These are phyloP conservation scores for Fermentozyma sake DNA, from an alignment of 1,139 yeast species.

Conservation along the genomic window DNA sequence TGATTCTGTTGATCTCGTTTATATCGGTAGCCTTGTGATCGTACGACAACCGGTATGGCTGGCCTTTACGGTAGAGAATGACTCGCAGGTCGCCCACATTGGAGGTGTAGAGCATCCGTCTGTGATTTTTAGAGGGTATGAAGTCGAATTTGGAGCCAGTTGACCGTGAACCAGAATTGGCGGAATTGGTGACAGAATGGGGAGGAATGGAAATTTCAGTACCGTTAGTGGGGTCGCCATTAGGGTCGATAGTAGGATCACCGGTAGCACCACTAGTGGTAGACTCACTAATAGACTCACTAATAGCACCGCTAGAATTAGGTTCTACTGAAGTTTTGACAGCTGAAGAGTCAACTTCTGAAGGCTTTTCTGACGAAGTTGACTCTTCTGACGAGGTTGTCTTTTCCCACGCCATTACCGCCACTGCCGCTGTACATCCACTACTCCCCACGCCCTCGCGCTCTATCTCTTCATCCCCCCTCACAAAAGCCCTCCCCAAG, in stretches of 20 bases:
- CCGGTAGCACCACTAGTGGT: too few relatives aligned
- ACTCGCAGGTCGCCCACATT: conserved; percentile 94
- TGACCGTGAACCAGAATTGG: too few relatives aligned
- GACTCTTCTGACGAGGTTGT: conserved; percentile 30
- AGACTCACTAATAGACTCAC: too few relatives aligned
- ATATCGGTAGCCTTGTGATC: conserved; percentile 92
- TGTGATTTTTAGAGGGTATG: conserved; percentile 44
- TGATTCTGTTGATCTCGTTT: conserved; percentile 71
- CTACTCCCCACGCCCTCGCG: conserved; percentile 60
- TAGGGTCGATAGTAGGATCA: conserved; percentile 1
- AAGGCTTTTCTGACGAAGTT: too few relatives aligned
- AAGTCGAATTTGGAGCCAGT: conserved; percentile 34
- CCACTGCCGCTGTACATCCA: conserved; percentile 96
- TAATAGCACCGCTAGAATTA: too few relatives aligned
- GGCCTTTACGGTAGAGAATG: conserved; percentile 68
- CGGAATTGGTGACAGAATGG: not conserved
- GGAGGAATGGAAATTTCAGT: not conserved
- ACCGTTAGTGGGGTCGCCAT: not conserved
- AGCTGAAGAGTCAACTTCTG: too few relatives aligned
- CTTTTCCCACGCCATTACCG: conserved; percentile 80
- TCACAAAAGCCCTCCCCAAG: conserved; percentile 57
- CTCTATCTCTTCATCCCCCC: conserved; percentile 69
- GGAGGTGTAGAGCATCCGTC: conserved; percentile 82
- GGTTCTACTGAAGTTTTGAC: too few relatives aligned
- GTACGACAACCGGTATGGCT: conserved; percentile 75